These are phyloP conservation scores for Apiotrichum veenhuisii DNA, from an alignment of 1,284 basidiomycete species.

Conservation along the genomic window DNA sequence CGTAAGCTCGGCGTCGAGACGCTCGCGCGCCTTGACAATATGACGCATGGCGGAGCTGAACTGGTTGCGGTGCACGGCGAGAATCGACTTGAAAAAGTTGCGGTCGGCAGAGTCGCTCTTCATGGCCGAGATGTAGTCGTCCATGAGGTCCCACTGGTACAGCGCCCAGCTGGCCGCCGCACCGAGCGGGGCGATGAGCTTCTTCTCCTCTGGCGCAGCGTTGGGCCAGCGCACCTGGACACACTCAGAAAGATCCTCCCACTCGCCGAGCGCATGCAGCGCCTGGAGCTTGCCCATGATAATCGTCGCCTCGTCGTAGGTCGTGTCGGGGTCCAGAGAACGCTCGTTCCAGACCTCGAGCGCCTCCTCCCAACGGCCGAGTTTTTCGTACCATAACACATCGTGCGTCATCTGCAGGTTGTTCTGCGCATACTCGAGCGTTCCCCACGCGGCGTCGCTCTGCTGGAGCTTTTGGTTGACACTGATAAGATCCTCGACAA, in stretches of 20 bases:
- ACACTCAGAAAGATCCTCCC: constrained; percentile 84
- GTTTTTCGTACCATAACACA: constrained; percentile 87
- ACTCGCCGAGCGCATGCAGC: constrained; percentile 94
- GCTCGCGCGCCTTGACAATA: constrained; percentile 91
- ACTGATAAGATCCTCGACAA: constrained; percentile 91
- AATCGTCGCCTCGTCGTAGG: constrained; percentile 67
- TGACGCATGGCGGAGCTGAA: constrained; percentile 85
- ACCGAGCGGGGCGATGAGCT: constrained; percentile 92
- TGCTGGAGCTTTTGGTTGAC: constrained; percentile 98
- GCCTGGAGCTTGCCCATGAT: constrained; percentile 87
- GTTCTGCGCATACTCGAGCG: constrained; percentile 75
- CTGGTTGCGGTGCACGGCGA: constrained; percentile 94
- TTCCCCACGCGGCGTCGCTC: constrained; percentile 93
- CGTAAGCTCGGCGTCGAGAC: constrained; percentile 86
- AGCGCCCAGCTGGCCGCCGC: constrained; percentile 96
- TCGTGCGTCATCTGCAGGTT: constrained; percentile 51
- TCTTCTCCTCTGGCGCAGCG: constrained; percentile 76
- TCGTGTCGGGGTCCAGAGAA: constrained; percentile 37
- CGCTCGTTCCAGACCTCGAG: constrained; percentile 65
- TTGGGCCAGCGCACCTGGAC: constrained; percentile 87
- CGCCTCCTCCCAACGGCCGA: constrained; percentile 96
- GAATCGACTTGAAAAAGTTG: constrained; percentile 92
- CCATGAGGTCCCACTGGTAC: constrained; percentile 98
- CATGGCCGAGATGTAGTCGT: constrained; percentile 94
- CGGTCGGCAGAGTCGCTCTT: constrained; percentile 89